Evolutionary conservation across 2,329 filamentous ascomycete species (phyloP), one percentile per base, ranked within the genome.

Genomic region (Colletotrichum phormii): DNA sequence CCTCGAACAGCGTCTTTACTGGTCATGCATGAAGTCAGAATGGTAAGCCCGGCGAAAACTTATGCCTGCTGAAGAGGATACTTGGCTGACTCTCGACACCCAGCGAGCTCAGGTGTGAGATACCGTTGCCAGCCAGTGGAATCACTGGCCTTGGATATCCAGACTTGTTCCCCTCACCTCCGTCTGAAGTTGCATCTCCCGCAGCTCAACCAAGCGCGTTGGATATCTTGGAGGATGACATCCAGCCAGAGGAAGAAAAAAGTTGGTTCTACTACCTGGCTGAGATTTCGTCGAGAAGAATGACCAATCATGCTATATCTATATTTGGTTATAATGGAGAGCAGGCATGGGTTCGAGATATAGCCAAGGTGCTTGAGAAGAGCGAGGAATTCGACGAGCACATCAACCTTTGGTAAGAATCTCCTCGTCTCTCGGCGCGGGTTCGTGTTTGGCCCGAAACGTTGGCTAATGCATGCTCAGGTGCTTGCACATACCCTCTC

Each of bases 21-120:
- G 80, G 80, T 80, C 79, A 33, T 81, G 79, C 55, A 72, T 81
- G 69, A 81, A 81, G 63, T 80, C 78, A 15, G 78, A 81, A 72
- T 77, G 76, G 79, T 80, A 66, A 62, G 75, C 73, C 5, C 6
- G 18, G 6, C 12, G 9, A 9, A 4, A 18, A 4, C 3, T 18
- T 5, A 9, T 12, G 15, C 26, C 15, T 13, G 5, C 24, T 6
- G 6, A 55, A 4, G 15, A 8, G 4, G 9, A 5, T 29, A 35
- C 5, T 9, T 9, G 2, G 26, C 49, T 54, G 42, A 64, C 35
- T 24, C 8, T 26, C 11, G 24, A 13, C 5, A 6, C 12, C 12
- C 24, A 75, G 72, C 29, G 74, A 74, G 37, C 22, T 74, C 8
- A 63, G 74, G 54, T 75, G 74, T 53, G 71, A 76, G 42, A 74